Evolutionary conservation across 148 eudicot genomes (phyloP).

Genomic region (Gaultheria prostrata): DNA sequence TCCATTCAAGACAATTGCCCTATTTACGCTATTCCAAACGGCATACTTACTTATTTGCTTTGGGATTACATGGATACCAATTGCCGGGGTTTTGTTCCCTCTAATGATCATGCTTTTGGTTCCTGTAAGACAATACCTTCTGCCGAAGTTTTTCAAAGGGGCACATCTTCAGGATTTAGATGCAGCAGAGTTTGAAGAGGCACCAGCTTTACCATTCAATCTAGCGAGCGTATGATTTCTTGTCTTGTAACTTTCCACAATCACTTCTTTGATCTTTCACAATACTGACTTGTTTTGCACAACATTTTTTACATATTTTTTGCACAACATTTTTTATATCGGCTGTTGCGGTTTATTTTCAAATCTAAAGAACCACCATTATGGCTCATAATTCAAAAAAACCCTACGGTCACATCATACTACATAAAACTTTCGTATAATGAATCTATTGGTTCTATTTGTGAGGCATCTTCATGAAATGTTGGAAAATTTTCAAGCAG

Average conservation of each 20-base stretch:
- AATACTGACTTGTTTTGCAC: background rate
- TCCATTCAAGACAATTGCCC: constrained; percentile 74
- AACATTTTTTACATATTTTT: background rate
- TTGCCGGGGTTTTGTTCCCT: constrained; percentile 96
- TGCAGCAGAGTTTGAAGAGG: constrained; percentile 95
- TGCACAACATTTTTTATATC: background rate
- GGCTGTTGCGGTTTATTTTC: background rate
- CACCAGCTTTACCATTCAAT: constrained; percentile 65
- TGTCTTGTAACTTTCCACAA: constrained; percentile 58
- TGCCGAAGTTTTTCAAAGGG: constrained; percentile 82
- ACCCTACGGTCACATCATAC: background rate
- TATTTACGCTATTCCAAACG: constrained; percentile 84
- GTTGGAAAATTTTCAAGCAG: constrained; percentile 35
- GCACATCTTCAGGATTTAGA: constrained; percentile 96
- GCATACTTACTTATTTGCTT: constrained; percentile 77
- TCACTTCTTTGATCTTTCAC: constrained; percentile 5
- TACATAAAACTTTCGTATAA: background rate
- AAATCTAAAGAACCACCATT: background rate
- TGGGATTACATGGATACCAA: constrained; percentile 94
- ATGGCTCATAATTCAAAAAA: background rate
- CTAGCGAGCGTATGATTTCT: background rate
- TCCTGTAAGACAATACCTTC: constrained; percentile 83
- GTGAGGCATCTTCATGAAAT: background rate
- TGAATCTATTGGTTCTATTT: background rate
- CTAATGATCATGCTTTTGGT: constrained; percentile 95